Base-by-base conservation (phyloP, 2,329 filamentous ascomycete genomes). In the Calonectria hawksworthii region DNA sequence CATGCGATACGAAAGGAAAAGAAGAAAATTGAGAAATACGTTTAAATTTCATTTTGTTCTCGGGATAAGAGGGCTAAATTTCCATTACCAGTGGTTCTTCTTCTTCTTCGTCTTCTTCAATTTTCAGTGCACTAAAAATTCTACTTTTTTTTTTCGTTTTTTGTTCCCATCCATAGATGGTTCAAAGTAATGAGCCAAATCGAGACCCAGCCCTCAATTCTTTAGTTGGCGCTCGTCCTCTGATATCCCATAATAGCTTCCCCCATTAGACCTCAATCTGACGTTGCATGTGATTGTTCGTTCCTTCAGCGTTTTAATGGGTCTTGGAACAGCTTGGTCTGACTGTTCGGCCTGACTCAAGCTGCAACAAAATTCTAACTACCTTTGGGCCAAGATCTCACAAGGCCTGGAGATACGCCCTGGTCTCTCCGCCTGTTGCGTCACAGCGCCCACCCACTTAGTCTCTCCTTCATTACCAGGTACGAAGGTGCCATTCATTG, bases 401-500 rank as follows among this genome's bases (percentile, higher is more conserved):
- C 7, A 54, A 34, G n/a, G 59, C 32, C 44, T 59, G 41, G n/a
- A 16, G 6, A 38, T 26, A 36, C 61, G 59, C 34, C 47, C 51
- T 44, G 23, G 59, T n/a, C 63, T 72, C n/a, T 64, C 47, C 28
- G 28, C 34, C 34, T 41, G 44, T 75, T 72, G 74, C 71, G 74
- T 75, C 71, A 74, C 74, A 70, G 74, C 54, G 32, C 44, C 73
- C 69, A 69, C 69, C 73, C 69, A 74, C 63, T 74, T 70, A 54
- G 59, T 11, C 34, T 54, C 52, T 21, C 38, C 28, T 32, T 44
- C 61, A 34, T 18, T 26, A 44, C 41, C n/a, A 41, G 56, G 56
- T 41, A 32, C 61, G 7, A 36, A 65, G 26, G 61, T 28, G 54
- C 28, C 36, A 38, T 52, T 47, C 64, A 36, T 41, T 74, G 73